These are phyloP conservation scores for Hebeloma cylindrosporum DNA, from an alignment of 768 basidiomycete genomes.

Conservation along the genomic window DNA sequence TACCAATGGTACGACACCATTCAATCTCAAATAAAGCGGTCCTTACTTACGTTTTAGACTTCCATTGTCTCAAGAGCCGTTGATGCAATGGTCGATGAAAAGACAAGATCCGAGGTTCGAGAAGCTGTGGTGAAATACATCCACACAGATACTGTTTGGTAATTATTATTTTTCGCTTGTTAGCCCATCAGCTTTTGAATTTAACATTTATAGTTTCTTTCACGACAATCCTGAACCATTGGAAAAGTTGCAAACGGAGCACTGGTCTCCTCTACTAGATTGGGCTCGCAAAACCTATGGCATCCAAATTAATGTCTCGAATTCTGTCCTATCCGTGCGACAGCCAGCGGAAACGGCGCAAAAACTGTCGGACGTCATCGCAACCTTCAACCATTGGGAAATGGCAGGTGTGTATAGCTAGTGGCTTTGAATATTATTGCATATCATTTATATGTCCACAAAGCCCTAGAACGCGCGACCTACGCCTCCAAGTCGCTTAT, in stretches of 20 bases:
- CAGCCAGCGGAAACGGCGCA: conserved; percentile 71
- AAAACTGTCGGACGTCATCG: conserved; percentile 57
- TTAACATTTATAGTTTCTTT: conserved; percentile 62
- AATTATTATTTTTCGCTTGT: conserved; percentile 15
- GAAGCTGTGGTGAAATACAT: conserved; percentile 77
- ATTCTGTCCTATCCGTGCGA: conserved; percentile 65
- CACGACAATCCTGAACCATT: conserved; percentile 74
- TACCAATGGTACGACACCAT: conserved; percentile 74
- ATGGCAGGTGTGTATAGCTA: conserved; percentile 69
- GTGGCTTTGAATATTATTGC: not conserved
- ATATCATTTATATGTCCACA: not conserved
- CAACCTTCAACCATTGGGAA: conserved; percentile 76
- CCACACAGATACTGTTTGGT: conserved; percentile 96
- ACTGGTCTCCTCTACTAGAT: conserved; percentile 87
- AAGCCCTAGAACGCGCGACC: conserved; percentile 90
- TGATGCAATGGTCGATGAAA: conserved; percentile 65
- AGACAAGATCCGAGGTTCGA: conserved; percentile 60
- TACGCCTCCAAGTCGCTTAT: conserved; percentile 90
- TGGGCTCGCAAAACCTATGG: conserved; percentile 73
- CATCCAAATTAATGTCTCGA: conserved; percentile 65
- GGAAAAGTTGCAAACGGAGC: conserved; percentile 70
- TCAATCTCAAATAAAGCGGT: conserved; percentile 4
- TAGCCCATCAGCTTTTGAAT: not conserved
- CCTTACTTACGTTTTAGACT: conserved; percentile 53
- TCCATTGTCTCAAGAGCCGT: conserved; percentile 88